A percentile compares a stretch with the other conserved stretches of the same genome.
Conservation (phyloP, 345 rosid species). For the Boechera retrofracta region DNA sequence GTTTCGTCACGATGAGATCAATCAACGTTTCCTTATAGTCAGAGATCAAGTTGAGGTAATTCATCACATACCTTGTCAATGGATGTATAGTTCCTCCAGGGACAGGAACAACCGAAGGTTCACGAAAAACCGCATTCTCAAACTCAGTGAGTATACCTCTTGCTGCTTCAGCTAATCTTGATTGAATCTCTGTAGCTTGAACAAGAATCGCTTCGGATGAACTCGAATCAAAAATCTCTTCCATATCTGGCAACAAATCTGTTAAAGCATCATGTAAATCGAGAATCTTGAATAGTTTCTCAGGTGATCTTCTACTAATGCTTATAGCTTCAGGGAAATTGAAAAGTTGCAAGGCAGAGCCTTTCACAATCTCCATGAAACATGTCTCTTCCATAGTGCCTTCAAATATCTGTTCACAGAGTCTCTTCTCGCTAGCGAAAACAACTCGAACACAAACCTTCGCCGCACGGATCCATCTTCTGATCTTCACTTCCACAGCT, state of each 20-base stretch:
- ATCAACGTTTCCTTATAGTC: constrained; percentile 84
- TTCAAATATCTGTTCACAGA: constrained; percentile 77
- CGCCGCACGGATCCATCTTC: constrained; percentile 92
- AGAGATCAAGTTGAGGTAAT: constrained; percentile 87
- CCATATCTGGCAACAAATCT: constrained; percentile 83
- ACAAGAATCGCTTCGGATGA: constrained; percentile 64
- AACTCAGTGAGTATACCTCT: constrained; percentile 89
- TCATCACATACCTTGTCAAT: constrained; percentile 97
- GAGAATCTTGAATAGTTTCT: constrained; percentile 90
- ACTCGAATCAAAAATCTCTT: constrained; percentile 65
- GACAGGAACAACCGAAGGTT: constrained; percentile 77
- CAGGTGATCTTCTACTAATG: constrained; percentile 88
- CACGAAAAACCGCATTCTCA: constrained; percentile 79
- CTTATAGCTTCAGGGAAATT: constrained; percentile 95
- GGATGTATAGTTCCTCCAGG: constrained; percentile 98
- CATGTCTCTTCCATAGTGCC: constrained; percentile 71
- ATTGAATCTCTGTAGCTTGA: constrained; percentile 85
- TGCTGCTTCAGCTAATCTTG: constrained; percentile 87
- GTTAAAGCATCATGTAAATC: constrained; percentile 84
- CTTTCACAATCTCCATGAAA: constrained; percentile 88
- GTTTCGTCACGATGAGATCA: constrained; percentile 80
- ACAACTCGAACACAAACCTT: constrained; percentile 72
- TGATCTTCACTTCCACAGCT: constrained; percentile 73
- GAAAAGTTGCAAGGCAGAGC: constrained; percentile 78
- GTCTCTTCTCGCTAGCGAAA: constrained; percentile 84